A percentile compares a stretch with the other conserved stretches of the same genome.
Conservation (phyloP, 192 early-diverging fungal species). For the Coemansia sp. region DNA sequence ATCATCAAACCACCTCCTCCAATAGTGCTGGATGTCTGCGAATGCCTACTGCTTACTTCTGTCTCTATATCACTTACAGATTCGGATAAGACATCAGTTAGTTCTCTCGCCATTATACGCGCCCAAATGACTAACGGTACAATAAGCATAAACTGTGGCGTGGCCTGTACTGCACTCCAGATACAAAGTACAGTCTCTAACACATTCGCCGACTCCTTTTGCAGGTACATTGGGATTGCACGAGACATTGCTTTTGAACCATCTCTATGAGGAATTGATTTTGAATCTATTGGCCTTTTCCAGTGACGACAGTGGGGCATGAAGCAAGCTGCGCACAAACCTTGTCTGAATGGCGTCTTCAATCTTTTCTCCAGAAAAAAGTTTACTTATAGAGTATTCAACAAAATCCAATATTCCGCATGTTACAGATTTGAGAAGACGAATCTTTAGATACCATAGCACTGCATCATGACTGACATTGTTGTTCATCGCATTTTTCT, state of each 20-base stretch:
- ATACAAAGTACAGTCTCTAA: background rate
- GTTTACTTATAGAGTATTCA: background rate
- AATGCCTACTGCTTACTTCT: background rate
- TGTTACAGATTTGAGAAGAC: background rate
- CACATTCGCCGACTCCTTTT: background rate
- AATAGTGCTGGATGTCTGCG: constrained; percentile 13
- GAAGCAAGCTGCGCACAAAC: constrained; percentile 1
- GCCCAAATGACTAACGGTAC: constrained; percentile 16
- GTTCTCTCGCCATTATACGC: background rate
- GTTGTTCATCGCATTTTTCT: background rate
- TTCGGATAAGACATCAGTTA: background rate
- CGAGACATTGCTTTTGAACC: background rate
- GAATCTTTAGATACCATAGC: background rate
- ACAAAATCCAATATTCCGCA: background rate
- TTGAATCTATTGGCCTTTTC: constrained; percentile 7
- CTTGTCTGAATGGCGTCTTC: background rate
- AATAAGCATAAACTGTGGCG: constrained; percentile 20
- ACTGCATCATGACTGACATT: background rate
- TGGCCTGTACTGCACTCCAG: background rate
- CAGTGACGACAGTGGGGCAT: background rate
- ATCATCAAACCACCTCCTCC: constrained; percentile 66
- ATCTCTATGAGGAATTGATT: background rate
- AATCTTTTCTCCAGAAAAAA: background rate
- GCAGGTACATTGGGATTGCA: background rate
- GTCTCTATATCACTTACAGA: background rate